phyloP scores from a whole-genome alignment of 768 basidiomycete genomes.

The Leccinum arenicola region DNA sequence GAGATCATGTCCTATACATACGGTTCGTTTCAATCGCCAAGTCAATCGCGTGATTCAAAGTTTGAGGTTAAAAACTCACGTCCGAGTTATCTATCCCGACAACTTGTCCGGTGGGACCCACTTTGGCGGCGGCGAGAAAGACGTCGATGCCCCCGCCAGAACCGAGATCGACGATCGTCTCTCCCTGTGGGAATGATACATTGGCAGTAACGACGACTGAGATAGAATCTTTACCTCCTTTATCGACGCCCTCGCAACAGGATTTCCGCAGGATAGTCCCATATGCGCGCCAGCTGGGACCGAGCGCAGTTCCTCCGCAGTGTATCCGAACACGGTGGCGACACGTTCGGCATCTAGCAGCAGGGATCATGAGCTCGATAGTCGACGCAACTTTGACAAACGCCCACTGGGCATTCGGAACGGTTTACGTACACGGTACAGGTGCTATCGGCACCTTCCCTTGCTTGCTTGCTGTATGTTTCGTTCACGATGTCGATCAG shows the following conservation, averaged over 20 bases:
- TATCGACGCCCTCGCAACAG: slow-evolving; percentile 43
- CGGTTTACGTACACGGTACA: slow-evolving; percentile 18
- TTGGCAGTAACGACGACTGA: neutral
- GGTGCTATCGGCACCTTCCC: slow-evolving; percentile 4
- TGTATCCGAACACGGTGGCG: slow-evolving; percentile 46
- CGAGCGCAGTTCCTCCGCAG: slow-evolving; percentile 38
- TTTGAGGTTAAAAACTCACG: slow-evolving; percentile 31
- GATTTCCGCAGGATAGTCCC: slow-evolving; percentile 56
- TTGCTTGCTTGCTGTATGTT: slow-evolving; percentile 11
- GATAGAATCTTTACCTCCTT: slow-evolving; percentile 36
- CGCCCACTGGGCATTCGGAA: neutral
- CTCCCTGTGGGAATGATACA: slow-evolving; percentile 39
- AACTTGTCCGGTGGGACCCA: slow-evolving; percentile 47
- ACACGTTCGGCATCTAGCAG: slow-evolving; percentile 14
- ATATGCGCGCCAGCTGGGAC: slow-evolving; percentile 45
- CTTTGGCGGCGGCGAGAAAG: slow-evolving; percentile 48
- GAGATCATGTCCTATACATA: slow-evolving; percentile 48
- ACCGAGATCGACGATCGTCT: slow-evolving; percentile 55
- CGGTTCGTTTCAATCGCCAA: neutral
- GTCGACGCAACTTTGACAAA: neutral
- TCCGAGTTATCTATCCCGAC: slow-evolving; percentile 55
- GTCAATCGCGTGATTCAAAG: neutral
- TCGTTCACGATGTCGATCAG: slow-evolving; percentile 7
- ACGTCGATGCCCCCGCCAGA: slow-evolving; percentile 57
- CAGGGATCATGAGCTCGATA: neutral